Percentiles rank a stretch among this genome's conserved stretches.
These are phyloP conservation scores for Tetragonia tetragonoides DNA, from an alignment of 148 eudicot species.

Conservation along the genomic window DNA sequence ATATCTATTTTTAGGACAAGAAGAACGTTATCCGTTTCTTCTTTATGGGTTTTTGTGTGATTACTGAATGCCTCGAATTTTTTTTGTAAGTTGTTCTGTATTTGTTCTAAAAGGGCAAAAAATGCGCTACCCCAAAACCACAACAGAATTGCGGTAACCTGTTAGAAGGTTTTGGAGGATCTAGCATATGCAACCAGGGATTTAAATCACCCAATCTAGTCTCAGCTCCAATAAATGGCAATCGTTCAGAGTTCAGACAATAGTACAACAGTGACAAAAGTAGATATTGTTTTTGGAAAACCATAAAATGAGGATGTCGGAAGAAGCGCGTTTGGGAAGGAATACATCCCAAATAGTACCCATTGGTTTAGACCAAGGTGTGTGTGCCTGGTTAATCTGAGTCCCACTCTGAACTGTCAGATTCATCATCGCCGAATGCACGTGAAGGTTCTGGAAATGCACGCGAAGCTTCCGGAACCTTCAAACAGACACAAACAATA, in stretches of 20 bases:
- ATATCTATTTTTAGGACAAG: too few species aligned
- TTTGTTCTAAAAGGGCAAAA: too few species aligned
- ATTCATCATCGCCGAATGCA: conserved; percentile 25
- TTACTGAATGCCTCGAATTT: too few species aligned
- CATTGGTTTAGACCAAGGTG: not conserved
- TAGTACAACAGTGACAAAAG: not conserved
- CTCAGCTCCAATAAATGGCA: not conserved
- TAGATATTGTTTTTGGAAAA: not conserved
- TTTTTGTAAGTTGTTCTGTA: too few species aligned
- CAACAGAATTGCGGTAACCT: too few species aligned
- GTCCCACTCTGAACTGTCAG: conserved; percentile 35
- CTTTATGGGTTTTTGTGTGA: too few species aligned
- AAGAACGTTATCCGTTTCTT: too few species aligned
- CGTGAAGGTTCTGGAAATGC: conserved; percentile 18
- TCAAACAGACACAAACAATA: conserved; percentile 14
- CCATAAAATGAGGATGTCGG: conserved; percentile 1
- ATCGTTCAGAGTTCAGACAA: not conserved
- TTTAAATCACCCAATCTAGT: too few species aligned
- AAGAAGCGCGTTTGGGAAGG: not conserved
- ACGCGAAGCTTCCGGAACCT: conserved; percentile 23
- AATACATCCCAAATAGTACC: not conserved
- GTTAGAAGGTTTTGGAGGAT: too few species aligned
- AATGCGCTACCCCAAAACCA: too few species aligned
- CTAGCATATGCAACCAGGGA: too few species aligned
- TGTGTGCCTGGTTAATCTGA: conserved; percentile 24